These are phyloP conservation scores for Penicillium digitatum DNA, from an alignment of 2,329 filamentous ascomycete genomes.

Conservation along the genomic window DNA sequence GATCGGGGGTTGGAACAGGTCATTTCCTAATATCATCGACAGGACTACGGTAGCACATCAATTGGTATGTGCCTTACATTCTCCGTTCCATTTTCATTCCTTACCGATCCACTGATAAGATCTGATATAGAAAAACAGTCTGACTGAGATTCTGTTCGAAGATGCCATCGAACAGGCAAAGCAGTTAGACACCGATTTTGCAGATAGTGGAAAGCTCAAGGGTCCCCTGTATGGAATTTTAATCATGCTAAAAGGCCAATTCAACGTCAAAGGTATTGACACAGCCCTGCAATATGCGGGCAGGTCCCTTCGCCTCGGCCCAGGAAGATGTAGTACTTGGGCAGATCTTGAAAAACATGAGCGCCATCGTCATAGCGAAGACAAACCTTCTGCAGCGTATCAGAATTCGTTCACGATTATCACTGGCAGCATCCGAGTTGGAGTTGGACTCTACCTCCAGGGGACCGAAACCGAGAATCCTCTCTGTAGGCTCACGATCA, in stretches of 20 bases:
- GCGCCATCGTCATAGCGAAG: constrained; percentile 53
- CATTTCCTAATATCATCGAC: not conserved
- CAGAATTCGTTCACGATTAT: constrained; percentile 39
- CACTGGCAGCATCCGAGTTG: not conserved
- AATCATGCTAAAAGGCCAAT: constrained; percentile 59
- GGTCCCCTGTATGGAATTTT: constrained; percentile 54
- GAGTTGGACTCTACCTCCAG: constrained; percentile 24
- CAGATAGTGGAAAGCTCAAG: constrained; percentile 39
- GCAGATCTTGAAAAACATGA: constrained; percentile 47
- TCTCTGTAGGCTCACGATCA: constrained; percentile 50
- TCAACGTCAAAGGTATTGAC: constrained; percentile 56
- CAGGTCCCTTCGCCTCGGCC: constrained; percentile 50
- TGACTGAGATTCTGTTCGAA: constrained; percentile 38
- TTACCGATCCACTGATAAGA: not conserved
- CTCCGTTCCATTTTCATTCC: not conserved
- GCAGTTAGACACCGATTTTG: constrained; percentile 28
- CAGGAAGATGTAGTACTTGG: constrained; percentile 50
- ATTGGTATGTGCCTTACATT: constrained; percentile 12
- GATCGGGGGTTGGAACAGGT: not conserved
- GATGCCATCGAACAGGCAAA: constrained; percentile 33
- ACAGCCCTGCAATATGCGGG: constrained; percentile 58
- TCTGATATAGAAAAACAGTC: constrained; percentile 33
- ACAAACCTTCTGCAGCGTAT: constrained; percentile 52
- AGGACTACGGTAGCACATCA: constrained; percentile 33
- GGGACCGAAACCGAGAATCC: constrained; percentile 55